Evolutionary conservation across 139 green algal genomes (phyloP), one percentile per base, ranked within the genome.

Genomic region (Parachlorella kessleri): DNA sequence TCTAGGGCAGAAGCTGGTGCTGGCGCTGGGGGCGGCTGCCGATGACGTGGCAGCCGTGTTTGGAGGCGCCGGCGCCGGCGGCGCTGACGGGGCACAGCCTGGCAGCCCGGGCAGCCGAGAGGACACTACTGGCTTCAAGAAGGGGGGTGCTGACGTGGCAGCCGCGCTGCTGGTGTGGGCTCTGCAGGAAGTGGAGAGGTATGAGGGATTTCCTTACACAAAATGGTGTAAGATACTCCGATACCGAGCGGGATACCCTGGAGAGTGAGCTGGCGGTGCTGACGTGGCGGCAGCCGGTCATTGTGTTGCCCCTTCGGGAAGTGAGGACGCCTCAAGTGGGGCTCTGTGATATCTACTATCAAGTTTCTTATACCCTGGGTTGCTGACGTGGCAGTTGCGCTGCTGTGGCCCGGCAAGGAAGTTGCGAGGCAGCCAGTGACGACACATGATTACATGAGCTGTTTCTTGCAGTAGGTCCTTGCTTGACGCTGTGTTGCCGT

Each of bases 131-230:
- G 21, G 48, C 14, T 59, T 18, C 48, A 59, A 14, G 48, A 14
- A 28, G 6, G 65, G 73, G 38, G 42, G 40, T 3, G 54, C 72
- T 1, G 84, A 86, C 40, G 73, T 88, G 68, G 59, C 55, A 2
- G 73, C 84, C 4, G 37, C 78, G 3, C 77, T 86, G 40, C n/a
- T 88, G n/a, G 73, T 86, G 32, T 88, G 84, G 84, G 73, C 84
- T 5, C 73, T 88, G n/a, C 66, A 82, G 36, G 80, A 79, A 32
- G 71, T 40, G 7, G 75, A 81, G 75, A 33, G 75, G 66, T 75
- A 40, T 26, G 74, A 28, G 24, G 33, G 6, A n/a, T 68, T 18
- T 33, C 10, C 33, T 24, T 68, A 37, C 59, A 18, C 32, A 68
- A n/a, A n/a, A n/a, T n/a, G n/a, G n/a, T n/a, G n/a, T n/a, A n/a